Percentiles rank a stretch among this genome's conserved stretches.
Conservation (phyloP, 2,329 filamentous ascomycete species). For the Mycosphaerelloides madeirae region DNA sequence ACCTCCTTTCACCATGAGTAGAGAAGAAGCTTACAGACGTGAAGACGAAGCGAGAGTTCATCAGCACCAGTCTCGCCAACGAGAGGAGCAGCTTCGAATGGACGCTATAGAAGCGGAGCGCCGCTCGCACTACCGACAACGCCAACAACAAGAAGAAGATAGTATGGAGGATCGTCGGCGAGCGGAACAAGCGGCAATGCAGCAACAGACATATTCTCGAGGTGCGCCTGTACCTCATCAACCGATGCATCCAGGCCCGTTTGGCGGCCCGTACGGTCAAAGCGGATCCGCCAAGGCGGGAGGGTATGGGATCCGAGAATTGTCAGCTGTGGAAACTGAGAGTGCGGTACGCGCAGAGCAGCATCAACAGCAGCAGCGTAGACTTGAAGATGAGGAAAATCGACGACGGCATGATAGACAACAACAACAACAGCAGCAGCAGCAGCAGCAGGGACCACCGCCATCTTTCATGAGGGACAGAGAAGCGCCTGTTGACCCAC, state of each 20-base stretch:
- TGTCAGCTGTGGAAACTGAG: slow-evolving; percentile 21
- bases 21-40: slow-evolving; percentile 23
- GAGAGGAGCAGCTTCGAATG: slow-evolving; percentile 5
- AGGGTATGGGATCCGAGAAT: slow-evolving; percentile 18
- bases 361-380: slow-evolving; percentile 8
- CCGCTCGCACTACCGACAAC: slow-evolving; percentile 8
- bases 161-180: slow-evolving; percentile 20
- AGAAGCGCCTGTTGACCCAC: slow-evolving; percentile 9
- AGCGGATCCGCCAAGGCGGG: no score
- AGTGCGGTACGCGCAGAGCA: slow-evolving; percentile 11
- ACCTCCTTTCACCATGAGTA: slow-evolving; percentile 20
- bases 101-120: slow-evolving; percentile 7
- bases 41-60: slow-evolving; percentile 18
- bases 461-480: slow-evolving; percentile 8
- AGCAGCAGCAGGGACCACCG: slow-evolving; percentile 3
- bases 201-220: slow-evolving; percentile 10
- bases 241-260: slow-evolving; percentile 4
- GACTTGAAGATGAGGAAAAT: slow-evolving; percentile 15
- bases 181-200: slow-evolving; percentile 10
- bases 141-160: slow-evolving; percentile 16
- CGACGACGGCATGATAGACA: slow-evolving; percentile 14
- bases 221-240: slow-evolving; percentile 3
- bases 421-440: slow-evolving; percentile 5
- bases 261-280: background rate
- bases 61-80: slow-evolving; percentile 7